Conservation (phyloP, 371 early-diverging fungal genomes). For the Rhizopus stolonifer region DNA sequence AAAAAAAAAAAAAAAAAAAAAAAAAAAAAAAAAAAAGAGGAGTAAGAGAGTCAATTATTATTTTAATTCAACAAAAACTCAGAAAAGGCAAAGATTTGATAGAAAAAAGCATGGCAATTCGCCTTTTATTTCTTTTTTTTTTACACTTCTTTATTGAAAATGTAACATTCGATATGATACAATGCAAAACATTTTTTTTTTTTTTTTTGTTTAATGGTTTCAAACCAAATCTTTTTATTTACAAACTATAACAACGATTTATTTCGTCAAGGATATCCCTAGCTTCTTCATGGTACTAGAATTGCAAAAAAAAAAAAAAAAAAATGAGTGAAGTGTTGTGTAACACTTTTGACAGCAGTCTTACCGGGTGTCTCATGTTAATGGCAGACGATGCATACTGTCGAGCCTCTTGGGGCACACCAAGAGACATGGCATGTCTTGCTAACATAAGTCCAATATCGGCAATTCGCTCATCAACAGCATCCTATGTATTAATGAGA, state of each 20-base stretch:
- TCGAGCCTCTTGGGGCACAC: constrained; percentile 43
- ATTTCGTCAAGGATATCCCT: constrained; percentile 45
- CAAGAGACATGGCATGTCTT: constrained; percentile 51
- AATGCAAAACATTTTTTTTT: neutral
- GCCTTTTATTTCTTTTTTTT: no score
- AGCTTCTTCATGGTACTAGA: constrained; percentile 51
- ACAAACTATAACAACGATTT: neutral
- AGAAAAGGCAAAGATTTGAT: no score
- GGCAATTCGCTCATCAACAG: constrained; percentile 43
- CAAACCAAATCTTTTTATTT: neutral
- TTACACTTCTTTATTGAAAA: no score
- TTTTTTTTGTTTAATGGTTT: neutral
- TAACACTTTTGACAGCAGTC: neutral
- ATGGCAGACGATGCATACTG: constrained; percentile 43
- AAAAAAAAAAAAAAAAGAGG: neutral
- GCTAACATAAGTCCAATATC: constrained; percentile 64
- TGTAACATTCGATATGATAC: no score
- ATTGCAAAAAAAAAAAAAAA: neutral
- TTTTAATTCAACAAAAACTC: no score
- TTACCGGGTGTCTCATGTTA: constrained; percentile 42
- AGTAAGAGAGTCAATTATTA: neutral
- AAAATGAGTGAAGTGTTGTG: no score
- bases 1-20: neutral
- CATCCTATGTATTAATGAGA: neutral
- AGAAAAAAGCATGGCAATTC: no score